phyloP scores from a whole-genome alignment of 352 stramenopile genomes.

The Ophiocytium majus region DNA sequence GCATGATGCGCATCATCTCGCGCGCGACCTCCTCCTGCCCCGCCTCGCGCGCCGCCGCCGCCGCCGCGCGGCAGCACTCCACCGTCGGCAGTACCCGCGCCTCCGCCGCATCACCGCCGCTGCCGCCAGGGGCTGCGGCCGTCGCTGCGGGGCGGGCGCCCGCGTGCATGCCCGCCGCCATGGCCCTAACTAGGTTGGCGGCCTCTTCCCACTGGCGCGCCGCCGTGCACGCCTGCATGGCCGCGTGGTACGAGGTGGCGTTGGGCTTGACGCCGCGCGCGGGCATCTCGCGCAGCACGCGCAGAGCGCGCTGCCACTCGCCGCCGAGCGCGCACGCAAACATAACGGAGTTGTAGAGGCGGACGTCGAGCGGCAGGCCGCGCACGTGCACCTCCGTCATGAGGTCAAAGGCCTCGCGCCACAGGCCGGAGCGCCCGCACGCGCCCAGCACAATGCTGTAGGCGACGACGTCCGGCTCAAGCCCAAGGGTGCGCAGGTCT shows the following conservation, averaged over 20 bases:
- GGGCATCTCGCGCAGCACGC: neutral
- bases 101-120: neutral
- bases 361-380: slow-evolving; percentile 19
- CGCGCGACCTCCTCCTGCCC: neutral
- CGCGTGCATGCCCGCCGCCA: too few species aligned
- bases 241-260: neutral
- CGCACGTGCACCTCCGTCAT: neutral
- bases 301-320: neutral
- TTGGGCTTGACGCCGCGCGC: neutral
- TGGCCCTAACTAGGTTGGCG: neutral
- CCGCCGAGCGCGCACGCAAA: neutral
- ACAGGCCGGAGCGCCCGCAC: neutral
- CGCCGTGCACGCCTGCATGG: neutral
- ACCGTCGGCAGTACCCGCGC: too few species aligned
- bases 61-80: neutral
- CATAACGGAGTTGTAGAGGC: slow-evolving; percentile 25
- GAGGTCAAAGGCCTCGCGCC: neutral
- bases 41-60: too few species aligned
- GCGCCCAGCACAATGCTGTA: neutral
- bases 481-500: neutral
- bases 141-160: neutral
- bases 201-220: neutral
- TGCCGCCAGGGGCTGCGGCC: neutral
- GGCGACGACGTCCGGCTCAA: neutral
- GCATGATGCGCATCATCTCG: neutral